These are phyloP conservation scores for Plasmodium sp. DNA, from an alignment of 169 alveolate genomes.

Conservation along the genomic window DNA sequence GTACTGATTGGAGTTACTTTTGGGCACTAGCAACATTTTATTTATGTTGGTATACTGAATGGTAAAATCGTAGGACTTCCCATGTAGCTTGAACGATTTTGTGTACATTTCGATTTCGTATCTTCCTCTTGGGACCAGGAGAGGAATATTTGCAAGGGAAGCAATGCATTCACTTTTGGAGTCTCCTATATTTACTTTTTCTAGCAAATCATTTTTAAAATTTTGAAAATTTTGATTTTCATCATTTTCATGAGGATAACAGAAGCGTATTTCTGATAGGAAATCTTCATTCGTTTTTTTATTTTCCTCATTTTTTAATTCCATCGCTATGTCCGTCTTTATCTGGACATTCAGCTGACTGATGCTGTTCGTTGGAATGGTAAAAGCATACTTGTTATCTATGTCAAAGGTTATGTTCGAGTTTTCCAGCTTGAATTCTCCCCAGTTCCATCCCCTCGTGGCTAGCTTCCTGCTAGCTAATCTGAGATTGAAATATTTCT, in stretches of 20 bases:
- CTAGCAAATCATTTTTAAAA: conserved; percentile 80
- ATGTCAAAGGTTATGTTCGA: conserved; percentile 79
- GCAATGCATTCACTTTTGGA: conserved; percentile 93
- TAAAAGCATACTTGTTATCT: conserved; percentile 85
- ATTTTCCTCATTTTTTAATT: conserved; percentile 77
- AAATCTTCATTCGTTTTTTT: conserved; percentile 45
- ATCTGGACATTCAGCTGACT: conserved; percentile 89
- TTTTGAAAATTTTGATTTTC: conserved; percentile 63
- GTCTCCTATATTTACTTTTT: conserved; percentile 93
- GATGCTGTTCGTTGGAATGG: conserved; percentile 85
- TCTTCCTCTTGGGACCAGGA: conserved; percentile 97
- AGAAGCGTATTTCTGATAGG: conserved; percentile 69
- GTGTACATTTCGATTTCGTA: conserved; percentile 93
- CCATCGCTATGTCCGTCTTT: conserved; percentile 91
- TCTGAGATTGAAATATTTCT: conserved; percentile 82
- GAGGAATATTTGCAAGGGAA: conserved; percentile 92
- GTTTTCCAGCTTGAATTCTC: conserved; percentile 88
- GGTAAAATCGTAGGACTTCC: conserved; percentile 96
- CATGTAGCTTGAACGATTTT: conserved; percentile 94
- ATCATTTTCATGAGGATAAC: conserved; percentile 73
- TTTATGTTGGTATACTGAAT: conserved; percentile 92
- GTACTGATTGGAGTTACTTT: conserved; percentile 94
- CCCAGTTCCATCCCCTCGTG: conserved; percentile 93
- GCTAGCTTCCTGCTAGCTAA: conserved; percentile 79
- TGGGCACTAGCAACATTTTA: conserved; percentile 95